These are phyloP conservation scores for Avena atlantica DNA, from an alignment of 176 grass and related monocot species.

Conservation along the genomic window DNA sequence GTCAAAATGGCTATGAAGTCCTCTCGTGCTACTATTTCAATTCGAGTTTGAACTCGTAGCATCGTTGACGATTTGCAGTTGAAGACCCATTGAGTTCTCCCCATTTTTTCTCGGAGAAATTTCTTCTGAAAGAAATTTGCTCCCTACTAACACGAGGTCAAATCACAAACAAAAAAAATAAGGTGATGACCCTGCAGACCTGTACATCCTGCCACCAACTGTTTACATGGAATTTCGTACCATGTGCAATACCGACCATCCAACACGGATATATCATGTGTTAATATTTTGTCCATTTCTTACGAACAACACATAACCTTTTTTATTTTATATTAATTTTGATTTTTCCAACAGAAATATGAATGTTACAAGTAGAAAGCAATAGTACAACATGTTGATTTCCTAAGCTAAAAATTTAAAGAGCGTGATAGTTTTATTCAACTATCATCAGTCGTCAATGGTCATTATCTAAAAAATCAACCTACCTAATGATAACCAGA, in stretches of 20 bases:
- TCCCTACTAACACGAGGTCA: not conserved
- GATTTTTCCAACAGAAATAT: not conserved
- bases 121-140: no score
- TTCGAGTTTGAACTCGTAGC: not conserved
- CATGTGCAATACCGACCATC: no score
- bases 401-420: not conserved
- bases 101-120: not conserved
- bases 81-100: not conserved
- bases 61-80: constrained; percentile 5
- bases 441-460: not conserved
- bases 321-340: not conserved
- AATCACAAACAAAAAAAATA: not conserved
- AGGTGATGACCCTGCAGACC: not conserved
- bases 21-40: not conserved
- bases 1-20: constrained; percentile 32
- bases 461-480: not conserved
- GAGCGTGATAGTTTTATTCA: not conserved
- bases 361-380: not conserved
- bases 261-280: not conserved
- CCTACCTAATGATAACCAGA: not conserved
- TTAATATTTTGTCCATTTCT: not conserved
- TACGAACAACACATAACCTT: not conserved
- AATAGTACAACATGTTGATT: not conserved
- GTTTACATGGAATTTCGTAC: not conserved
- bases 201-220: not conserved